Base-by-base conservation (phyloP, 768 basidiomycete genomes). In the Leccinum subgranulosum region DNA sequence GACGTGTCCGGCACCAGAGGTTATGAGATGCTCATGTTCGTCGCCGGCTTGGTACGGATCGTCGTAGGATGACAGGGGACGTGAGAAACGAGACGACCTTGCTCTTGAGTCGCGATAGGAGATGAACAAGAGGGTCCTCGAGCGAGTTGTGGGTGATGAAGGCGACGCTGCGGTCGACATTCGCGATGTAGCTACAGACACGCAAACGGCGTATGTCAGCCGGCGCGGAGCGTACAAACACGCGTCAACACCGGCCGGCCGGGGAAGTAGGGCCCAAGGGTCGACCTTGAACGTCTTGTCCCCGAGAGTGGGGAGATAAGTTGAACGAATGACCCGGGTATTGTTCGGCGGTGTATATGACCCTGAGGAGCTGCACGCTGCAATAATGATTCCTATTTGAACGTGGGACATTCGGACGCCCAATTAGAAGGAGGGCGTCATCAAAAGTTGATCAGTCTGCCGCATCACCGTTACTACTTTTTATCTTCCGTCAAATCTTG, bases 121-220 rank as follows among this genome's bases (percentile, higher is more conserved):
- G 59, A 95, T 87, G 74, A 98, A 98, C 66, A 98, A 84, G 54
- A 92, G 83, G 3, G 96, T 98, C 49, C 96, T 75, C 1, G 92
- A 94, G 64, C 96, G 87, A 34, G 90, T 93, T 41, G 85, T 82
- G 43, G 76, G 76, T 55, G 72, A 69, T 29, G 71, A 69, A 28
- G 75, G 69, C 63, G 63, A 64, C 54, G 63, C 51, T 11, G 62
- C 4, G 61, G 71, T 67, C 53, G 77, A 66, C 70, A 73, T 73
- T 11, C 73, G 64, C 27, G 23, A 62, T 54, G 64, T 58, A 56
- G 67, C 64, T 33, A 53, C 51, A 53, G 63, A 55, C 41, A 39
- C n/a, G 58, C 21, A 47, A 48, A 28, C 51, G 43, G 34, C 19
- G 53, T 64, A 62, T 63, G 67, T 60, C 56, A 59, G 56, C 47